These are phyloP conservation scores for Aspergillus sp. DNA, from an alignment of 2,329 filamentous ascomycete genomes.

Conservation along the genomic window DNA sequence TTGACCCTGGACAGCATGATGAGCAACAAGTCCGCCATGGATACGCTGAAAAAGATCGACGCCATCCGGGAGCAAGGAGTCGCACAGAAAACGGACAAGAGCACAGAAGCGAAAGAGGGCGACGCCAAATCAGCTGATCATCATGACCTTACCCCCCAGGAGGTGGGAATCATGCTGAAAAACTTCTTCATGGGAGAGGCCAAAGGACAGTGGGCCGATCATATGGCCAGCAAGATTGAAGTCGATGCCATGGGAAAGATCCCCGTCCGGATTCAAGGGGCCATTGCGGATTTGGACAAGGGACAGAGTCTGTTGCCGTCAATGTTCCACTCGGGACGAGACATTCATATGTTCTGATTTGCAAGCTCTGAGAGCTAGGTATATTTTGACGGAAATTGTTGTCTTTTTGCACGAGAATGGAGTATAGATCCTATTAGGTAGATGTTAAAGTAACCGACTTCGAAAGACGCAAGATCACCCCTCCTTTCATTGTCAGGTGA, in stretches of 20 bases:
- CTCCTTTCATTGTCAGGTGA: no score
- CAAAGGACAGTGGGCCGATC: neutral
- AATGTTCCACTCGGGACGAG: constrained; percentile 9
- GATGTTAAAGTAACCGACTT: no score
- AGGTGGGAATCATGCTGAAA: neutral
- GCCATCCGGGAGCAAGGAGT: neutral
- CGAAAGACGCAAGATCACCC: no score
- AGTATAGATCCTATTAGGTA: no score
- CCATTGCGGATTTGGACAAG: constrained; percentile 4
- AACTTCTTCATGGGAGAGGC: neutral
- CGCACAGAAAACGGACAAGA: neutral
- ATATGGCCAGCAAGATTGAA: neutral
- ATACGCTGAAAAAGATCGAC: neutral
- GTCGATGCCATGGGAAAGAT: constrained; percentile 1
- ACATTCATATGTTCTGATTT: constrained; percentile 8
- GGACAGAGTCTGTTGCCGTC: neutral
- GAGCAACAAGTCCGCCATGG: neutral
- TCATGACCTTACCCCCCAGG: neutral
- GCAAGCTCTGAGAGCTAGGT: neutral
- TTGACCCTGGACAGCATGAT: neutral
- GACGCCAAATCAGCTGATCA: neutral
- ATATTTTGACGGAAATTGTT: no score
- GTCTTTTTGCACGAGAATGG: no score
- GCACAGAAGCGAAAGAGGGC: neutral
- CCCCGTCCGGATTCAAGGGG: constrained; percentile 3